Conservation (phyloP, 805 yeast genomes). For the Blastobotrys mokoenaii region DNA sequence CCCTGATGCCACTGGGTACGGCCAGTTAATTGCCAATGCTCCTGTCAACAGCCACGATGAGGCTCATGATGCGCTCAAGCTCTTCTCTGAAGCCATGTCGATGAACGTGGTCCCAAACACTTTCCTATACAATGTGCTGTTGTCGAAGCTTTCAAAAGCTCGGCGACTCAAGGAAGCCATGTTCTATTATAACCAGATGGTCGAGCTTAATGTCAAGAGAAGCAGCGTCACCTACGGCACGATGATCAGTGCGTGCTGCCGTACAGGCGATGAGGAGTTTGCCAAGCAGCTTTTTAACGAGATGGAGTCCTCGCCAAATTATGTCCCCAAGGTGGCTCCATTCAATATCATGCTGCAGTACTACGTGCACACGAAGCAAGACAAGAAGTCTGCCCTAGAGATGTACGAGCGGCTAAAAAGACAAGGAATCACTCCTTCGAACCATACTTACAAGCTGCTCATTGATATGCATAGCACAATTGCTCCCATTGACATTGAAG, state of each 20-base stretch:
- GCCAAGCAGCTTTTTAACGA: conserved; percentile 29
- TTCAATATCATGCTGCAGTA: conserved; percentile 33
- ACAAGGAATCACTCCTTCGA: conserved; percentile 26
- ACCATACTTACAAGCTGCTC: conserved; percentile 33
- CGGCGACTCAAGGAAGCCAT: conserved; percentile 28
- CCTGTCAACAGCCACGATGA: conserved; percentile 25
- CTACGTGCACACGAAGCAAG: conserved; percentile 27
- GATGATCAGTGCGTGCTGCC: conserved; percentile 31
- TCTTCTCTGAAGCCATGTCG: conserved; percentile 27
- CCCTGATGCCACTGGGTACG: conserved; percentile 31
- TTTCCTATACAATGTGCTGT: conserved; percentile 28
- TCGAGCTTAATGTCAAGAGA: conserved; percentile 16
- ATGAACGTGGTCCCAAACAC: conserved; percentile 25
- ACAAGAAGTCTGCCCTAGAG: conserved; percentile 27
- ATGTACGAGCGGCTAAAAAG: conserved; percentile 24
- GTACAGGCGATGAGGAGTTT: conserved; percentile 27
- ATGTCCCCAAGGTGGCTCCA: conserved; percentile 28
- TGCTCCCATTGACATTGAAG: conserved; percentile 26
- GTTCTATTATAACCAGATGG: conserved; percentile 27
- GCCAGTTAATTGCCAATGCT: conserved; percentile 23
- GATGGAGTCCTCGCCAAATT: conserved; percentile 27
- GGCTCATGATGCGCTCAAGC: conserved; percentile 25
- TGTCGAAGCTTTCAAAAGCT: conserved; percentile 31
- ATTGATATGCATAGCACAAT: conserved; percentile 30
- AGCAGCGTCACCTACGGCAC: conserved; percentile 31